phyloP scores from a whole-genome alignment of 2,329 filamentous ascomycete species.

The Penicillium sp. region DNA sequence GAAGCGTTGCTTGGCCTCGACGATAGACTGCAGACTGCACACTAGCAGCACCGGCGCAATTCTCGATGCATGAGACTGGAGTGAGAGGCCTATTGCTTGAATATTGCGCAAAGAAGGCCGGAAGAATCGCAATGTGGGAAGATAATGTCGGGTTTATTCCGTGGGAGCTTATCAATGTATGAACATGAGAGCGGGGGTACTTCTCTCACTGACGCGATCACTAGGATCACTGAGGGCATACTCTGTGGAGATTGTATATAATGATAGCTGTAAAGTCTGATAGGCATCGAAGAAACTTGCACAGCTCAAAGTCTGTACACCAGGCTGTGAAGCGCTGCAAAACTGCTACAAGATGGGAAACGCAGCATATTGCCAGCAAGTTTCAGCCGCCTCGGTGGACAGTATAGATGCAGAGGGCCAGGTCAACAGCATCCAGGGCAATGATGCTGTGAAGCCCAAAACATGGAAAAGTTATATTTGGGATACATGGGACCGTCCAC shows the following conservation, averaged over 20 bases:
- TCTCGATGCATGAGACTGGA: not conserved
- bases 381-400: not conserved
- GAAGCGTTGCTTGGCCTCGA: not conserved
- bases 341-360: not conserved
- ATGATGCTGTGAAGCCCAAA: conserved; percentile 4
- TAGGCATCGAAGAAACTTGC: too few relatives aligned
- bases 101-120: not conserved
- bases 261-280: too few relatives aligned
- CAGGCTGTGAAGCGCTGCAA: not conserved
- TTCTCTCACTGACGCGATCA: not conserved
- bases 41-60: not conserved
- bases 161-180: too few relatives aligned
- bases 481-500: conserved; percentile 25
- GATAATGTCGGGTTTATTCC: too few relatives aligned
- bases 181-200: not conserved
- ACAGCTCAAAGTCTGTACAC: too few relatives aligned
- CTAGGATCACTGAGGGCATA: conserved; percentile 2
- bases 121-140: not conserved
- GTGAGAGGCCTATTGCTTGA: not conserved
- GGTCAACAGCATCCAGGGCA: not conserved
- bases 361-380: not conserved
- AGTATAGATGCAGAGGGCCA: conserved; percentile 4
- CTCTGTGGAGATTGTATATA: not conserved
- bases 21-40: not conserved
- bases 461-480: conserved; percentile 26